A percentile compares a stretch with the other conserved stretches of the same genome.
Evolutionary conservation across 1,284 basidiomycete genomes (phyloP).

Genomic region (Blastosporella zonata): DNA sequence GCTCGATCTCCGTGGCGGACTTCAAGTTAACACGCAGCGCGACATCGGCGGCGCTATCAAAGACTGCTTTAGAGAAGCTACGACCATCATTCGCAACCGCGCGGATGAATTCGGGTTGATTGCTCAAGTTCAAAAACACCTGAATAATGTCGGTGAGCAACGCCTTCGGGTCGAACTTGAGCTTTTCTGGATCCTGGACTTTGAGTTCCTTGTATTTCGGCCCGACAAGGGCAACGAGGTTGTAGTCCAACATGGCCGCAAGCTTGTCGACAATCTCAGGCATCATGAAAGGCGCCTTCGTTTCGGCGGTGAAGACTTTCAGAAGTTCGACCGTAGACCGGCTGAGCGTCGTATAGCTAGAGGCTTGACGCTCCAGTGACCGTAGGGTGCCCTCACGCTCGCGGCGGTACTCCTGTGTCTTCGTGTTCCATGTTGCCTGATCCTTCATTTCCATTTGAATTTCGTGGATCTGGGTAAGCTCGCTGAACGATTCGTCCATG

Average conservation of each 20-base stretch:
- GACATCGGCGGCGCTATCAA: constrained; percentile 78
- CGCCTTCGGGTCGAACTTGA: constrained; percentile 84
- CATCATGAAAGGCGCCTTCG: constrained; percentile 91
- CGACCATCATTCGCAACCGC: constrained; percentile 93
- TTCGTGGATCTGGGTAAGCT: constrained; percentile 84
- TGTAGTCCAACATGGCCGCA: constrained; percentile 97
- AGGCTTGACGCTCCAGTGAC: constrained; percentile 78
- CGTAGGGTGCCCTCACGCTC: constrained; percentile 84
- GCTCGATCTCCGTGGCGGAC: constrained; percentile 76
- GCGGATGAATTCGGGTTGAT: constrained; percentile 77
- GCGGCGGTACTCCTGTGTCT: constrained; percentile 70
- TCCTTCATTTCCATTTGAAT: constrained; percentile 87
- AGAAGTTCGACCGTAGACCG: constrained; percentile 87
- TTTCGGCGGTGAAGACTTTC: constrained; percentile 90
- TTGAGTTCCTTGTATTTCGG: constrained; percentile 82
- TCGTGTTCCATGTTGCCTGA: constrained; percentile 61
- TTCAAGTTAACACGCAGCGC: constrained; percentile 72
- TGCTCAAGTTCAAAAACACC: constrained; percentile 88
- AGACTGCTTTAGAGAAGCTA: constrained; percentile 85
- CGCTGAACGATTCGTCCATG: constrained; percentile 93
- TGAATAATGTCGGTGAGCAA: constrained; percentile 88
- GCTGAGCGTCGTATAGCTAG: constrained; percentile 84
- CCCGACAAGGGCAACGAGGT: constrained; percentile 87
- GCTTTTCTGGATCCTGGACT: constrained; percentile 86
- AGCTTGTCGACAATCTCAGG: constrained; percentile 95